Evolutionary conservation across 495 filamentous ascomycete genomes (phyloP).

Genomic region (Penicillium herquei): DNA sequence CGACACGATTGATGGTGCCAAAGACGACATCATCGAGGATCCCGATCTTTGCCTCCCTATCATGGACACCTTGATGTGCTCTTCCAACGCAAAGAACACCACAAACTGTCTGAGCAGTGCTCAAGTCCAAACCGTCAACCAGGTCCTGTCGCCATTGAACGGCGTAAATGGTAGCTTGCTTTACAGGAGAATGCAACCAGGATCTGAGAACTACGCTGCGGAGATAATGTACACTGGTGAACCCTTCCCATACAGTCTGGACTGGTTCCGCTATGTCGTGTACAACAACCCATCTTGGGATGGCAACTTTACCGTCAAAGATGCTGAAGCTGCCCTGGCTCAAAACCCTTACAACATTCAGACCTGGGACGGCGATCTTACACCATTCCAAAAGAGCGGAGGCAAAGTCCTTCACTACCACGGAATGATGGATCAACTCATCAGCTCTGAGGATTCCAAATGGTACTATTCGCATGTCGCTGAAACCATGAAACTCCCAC

Average conservation of each 20-base stretch:
- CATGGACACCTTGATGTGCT: constrained; percentile 53
- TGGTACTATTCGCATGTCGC: constrained; percentile 45
- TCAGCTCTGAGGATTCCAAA: constrained; percentile 43
- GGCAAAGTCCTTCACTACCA: constrained; percentile 54
- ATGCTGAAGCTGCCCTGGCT: constrained; percentile 24
- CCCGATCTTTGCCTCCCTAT: constrained; percentile 58
- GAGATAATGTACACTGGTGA: constrained; percentile 25
- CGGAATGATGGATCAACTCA: constrained; percentile 45
- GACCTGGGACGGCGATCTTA: constrained; percentile 50
- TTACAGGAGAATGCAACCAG: constrained; percentile 55
- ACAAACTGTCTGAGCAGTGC: constrained; percentile 52
- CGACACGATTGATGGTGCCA: constrained; percentile 60
- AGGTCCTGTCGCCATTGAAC: constrained; percentile 54
- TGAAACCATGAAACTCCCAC: constrained; percentile 39
- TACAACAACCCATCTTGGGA: constrained; percentile 50
- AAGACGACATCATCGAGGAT: constrained; percentile 64
- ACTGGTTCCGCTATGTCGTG: constrained; percentile 56
- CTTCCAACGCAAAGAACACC: constrained; percentile 23
- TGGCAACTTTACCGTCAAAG: constrained; percentile 28
- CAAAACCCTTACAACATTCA: constrained; percentile 49
- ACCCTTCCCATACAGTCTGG: constrained; percentile 39
- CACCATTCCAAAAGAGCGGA: constrained; percentile 31
- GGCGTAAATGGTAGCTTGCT: constrained; percentile 50
- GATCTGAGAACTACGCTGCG: constrained; percentile 33
- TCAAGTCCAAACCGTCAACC: constrained; percentile 54